Base-by-base conservation (phyloP, 345 rosid species). In the Theobroma cacao region DNA sequence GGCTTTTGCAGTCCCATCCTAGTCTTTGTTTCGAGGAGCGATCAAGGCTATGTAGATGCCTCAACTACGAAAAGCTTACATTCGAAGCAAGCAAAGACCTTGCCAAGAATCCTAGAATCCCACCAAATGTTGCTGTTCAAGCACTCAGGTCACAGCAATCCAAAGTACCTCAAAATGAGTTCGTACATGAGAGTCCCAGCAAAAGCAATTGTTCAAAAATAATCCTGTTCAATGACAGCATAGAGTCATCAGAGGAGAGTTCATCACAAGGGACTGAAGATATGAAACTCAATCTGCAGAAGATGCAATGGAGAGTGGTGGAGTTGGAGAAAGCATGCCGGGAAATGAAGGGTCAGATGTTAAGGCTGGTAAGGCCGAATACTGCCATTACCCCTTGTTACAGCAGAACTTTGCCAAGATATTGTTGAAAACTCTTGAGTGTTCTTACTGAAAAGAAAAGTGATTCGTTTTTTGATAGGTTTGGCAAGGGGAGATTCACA, bases 71-170 rank as follows among this genome's bases (percentile, higher is more conserved):
- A 86, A 93, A 91, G 80, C 87, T 93, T n/a, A 88, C 89, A 72
- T 58, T 93, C 14, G 96, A 86, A 81, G 86, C 90, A 33, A 88
- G 96, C 64, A 93, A 91, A 80, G 90, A 93, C 52, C 88, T 93
- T 28, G 94, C 94, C 2, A 93, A 88, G 85, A 93, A 90, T 63
- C 98, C 94, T 0, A 91, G 88, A 80, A 90, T 91, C 78, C 92
- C 98, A n/a, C 98, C 98, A 60, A 85, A 79, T 62, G 62, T 87
- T 24, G 80, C 98, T 17, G 84, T 93, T 41, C 81, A 90, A 75
- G 96, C 98, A 75, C 93, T 93, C 58, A 87, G 78, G 77, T 88
- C 91, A 9, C 94, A 91, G 81, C 79, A 75, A 28, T 79, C 83
- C 22, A 74, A 75, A 28, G 45, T 75, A 5, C 75, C 82, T 1